Evolutionary conservation across 164 flowering plant genomes (phyloP), one percentile per base, ranked within the genome.

Genomic region (Tinospora cordifolia): DNA sequence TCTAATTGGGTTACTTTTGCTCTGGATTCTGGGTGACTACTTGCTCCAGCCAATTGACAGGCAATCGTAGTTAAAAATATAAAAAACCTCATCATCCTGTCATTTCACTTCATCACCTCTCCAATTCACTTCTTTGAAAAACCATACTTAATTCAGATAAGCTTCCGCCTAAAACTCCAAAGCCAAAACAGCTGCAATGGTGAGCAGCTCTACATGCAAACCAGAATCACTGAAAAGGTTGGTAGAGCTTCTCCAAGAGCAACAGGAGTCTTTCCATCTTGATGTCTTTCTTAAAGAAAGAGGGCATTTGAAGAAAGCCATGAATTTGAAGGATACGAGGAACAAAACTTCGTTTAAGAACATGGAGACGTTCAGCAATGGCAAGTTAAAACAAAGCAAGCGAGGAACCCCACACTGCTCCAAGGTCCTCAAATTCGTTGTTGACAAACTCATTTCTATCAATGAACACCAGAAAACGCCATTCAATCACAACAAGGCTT

Each of bases 221-320:
- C 71, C 78, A 69, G 64, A 19, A 17, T 71, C 59, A 3, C 69
- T 7, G 0, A 84, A 78, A 70, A 70, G 74, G 68, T 86, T 88
- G 1, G 72, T 72, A 21, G 85, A 88, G 34, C 79, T 87, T 68
- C 91, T 90, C 24, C 73, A 81, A 30, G 88, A 86, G 64, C 74
- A 87, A 60, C 96, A 90, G 83, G 96, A 90, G 36, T 91, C 92
- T 26, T 90, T 90, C 75, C 62, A 62, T 46, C 79, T 90, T 1
- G 80, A 88, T 39, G 68, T 71, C 17, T 88, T 83, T 71, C 87
- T 88, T 41, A 63, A 69, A 6, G 90, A 88, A 71, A 84, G 84
- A 77, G 86, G 88, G 70, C 80, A 69, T 60, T 41, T 49, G 6
- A 73, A 39, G 62, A 83, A 71, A 60, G 70, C 24, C 62, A 63